phyloP scores from a whole-genome alignment of 805 yeast genomes.

The Candida tibetensis region DNA sequence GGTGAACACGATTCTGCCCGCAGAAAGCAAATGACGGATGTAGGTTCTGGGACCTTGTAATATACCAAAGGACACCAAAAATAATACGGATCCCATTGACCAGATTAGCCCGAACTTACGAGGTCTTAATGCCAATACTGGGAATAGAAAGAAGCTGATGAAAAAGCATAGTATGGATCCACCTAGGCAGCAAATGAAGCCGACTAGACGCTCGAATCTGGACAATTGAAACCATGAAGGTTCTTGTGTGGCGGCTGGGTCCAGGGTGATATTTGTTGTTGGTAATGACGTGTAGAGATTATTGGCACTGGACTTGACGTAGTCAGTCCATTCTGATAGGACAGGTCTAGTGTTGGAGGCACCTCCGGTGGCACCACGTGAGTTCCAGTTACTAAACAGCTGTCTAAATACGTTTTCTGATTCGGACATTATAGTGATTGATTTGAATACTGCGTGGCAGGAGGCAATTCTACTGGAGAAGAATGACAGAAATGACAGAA shows the following conservation, averaged over 20 bases:
- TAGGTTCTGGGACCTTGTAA: constrained; percentile 91
- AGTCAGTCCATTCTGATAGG: constrained; percentile 43
- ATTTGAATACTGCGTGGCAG: no score
- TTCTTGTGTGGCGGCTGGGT: constrained; percentile 42
- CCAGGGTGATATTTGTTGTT: constrained; percentile 47
- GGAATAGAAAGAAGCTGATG: constrained; percentile 78
- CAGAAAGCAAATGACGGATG: constrained; percentile 66
- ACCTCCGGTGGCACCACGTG: constrained; percentile 7
- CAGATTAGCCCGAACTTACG: constrained; percentile 86
- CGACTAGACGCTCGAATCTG: constrained; percentile 74
- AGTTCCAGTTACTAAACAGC: constrained; percentile 34
- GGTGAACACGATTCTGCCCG: constrained; percentile 77
- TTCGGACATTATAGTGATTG: constrained; percentile 24
- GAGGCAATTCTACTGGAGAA: no score
- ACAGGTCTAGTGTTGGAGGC: constrained; percentile 22
- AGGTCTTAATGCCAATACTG: constrained; percentile 85
- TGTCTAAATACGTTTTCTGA: constrained; percentile 34
- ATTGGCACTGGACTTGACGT: constrained; percentile 43
- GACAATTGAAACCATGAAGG: constrained; percentile 77
- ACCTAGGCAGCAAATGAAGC: constrained; percentile 72
- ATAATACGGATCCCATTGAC: constrained; percentile 87
- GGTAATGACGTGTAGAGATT: constrained; percentile 68
- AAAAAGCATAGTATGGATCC: constrained; percentile 81
- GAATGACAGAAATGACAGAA: no score
- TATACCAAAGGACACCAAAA: constrained; percentile 85